phyloP scores from a whole-genome alignment of 2,329 filamentous ascomycete genomes.

The Mycogone perniciosa region DNA sequence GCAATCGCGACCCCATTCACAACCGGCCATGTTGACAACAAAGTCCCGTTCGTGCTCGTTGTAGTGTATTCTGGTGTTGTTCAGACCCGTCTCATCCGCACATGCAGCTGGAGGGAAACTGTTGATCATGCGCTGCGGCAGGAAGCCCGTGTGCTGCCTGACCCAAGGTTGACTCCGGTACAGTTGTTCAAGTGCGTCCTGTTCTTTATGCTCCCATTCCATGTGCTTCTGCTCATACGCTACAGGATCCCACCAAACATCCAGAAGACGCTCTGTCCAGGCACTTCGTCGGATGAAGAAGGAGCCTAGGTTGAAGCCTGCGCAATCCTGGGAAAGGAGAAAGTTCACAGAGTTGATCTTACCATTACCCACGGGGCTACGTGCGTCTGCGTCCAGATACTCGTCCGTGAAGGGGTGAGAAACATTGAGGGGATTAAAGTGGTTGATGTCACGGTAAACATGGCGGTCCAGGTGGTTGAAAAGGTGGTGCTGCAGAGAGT shows the following conservation, averaged over 20 bases:
- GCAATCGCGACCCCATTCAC: conserved; percentile 93
- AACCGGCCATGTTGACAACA: conserved; percentile 96
- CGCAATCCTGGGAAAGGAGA: conserved; percentile 86
- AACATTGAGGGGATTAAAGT: conserved; percentile 93
- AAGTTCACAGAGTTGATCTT: conserved; percentile 75
- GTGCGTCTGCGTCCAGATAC: conserved; percentile 70
- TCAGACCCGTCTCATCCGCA: conserved; percentile 56
- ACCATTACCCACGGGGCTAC: conserved; percentile 70
- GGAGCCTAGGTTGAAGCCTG: conserved; percentile 91
- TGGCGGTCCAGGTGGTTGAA: conserved; percentile 71
- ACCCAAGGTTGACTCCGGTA: conserved; percentile 92
- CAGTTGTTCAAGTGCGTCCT: conserved; percentile 88
- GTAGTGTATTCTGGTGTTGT: conserved; percentile 79
- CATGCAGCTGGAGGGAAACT: conserved; percentile 90
- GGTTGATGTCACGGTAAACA: conserved; percentile 92
- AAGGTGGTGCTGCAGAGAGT: conserved; percentile 83
- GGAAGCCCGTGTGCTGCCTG: conserved; percentile 78
- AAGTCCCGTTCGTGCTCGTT: conserved; percentile 81
- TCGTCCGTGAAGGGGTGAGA: conserved; percentile 68
- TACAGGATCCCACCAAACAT: conserved; percentile 98
- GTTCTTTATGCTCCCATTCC: conserved; percentile 98
- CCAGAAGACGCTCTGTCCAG: conserved; percentile 87
- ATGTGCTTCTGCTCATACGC: conserved; percentile 98
- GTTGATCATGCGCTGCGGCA: conserved; percentile 89
- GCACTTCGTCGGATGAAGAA: conserved; percentile 83